Conservation (phyloP, 106 monocot species). For the Hemerocallis citrina region DNA sequence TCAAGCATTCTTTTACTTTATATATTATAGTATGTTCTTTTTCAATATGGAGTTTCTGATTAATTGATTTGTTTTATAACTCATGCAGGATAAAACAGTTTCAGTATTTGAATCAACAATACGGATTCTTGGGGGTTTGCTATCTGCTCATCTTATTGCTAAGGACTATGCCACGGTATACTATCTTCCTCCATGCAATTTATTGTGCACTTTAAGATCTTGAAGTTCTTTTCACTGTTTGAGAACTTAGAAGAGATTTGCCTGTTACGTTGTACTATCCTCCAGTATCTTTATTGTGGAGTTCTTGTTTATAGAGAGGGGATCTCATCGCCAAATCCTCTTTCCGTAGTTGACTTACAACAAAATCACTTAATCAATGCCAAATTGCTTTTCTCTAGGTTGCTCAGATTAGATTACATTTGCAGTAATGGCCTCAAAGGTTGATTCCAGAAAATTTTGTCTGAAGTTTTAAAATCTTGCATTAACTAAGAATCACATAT, state of each 20-base stretch:
- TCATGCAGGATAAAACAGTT: conserved; percentile 84
- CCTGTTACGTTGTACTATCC: too few relatives aligned
- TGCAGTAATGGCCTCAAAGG: background rate
- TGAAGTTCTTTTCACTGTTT: background rate
- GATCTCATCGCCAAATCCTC: too few relatives aligned
- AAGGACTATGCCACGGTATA: conserved; percentile 96
- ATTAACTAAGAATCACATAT: background rate
- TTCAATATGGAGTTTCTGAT: background rate
- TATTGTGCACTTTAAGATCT: background rate
- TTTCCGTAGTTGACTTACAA: too few relatives aligned
- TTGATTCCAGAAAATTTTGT: too few relatives aligned
- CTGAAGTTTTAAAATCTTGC: too few relatives aligned
- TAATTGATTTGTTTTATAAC: background rate
- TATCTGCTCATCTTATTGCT: conserved; percentile 96
- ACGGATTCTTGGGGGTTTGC: conserved; percentile 84
- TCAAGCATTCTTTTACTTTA: background rate
- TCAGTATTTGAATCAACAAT: conserved; percentile 98
- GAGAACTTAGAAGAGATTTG: background rate
- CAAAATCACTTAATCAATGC: too few relatives aligned
- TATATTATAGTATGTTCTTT: too few relatives aligned
- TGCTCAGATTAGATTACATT: too few relatives aligned
- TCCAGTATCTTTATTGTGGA: background rate
- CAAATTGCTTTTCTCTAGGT: too few relatives aligned
- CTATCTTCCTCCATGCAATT: background rate
- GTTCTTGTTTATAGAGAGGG: too few relatives aligned